These are phyloP conservation scores for Phenoliferia sp. DNA, from an alignment of 1,284 basidiomycete species.

Conservation along the genomic window DNA sequence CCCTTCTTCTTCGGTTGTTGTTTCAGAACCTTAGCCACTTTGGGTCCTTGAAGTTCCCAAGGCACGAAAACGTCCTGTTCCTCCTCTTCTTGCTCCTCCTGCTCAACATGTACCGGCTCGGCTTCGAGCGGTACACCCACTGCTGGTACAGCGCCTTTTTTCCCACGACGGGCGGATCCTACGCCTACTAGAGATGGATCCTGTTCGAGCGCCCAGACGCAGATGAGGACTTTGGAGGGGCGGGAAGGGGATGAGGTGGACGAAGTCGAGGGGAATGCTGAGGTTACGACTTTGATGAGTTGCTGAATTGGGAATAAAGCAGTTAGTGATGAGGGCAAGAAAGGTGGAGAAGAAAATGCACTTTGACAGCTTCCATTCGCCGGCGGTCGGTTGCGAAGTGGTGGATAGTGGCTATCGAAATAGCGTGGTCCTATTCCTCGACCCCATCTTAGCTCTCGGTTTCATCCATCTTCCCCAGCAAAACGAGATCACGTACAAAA, in stretches of 20 bases:
- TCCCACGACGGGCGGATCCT: constrained; percentile 23
- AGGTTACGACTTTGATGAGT: constrained; percentile 27
- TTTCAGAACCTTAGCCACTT: constrained; percentile 44
- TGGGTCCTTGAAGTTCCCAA: constrained; percentile 52
- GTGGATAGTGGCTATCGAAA: constrained; percentile 92
- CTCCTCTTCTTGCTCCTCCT: constrained; percentile 44
- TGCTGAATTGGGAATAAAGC: constrained; percentile 7
- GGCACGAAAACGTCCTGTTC: constrained; percentile 65
- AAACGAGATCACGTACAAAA: constrained; percentile 60
- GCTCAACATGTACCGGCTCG: neutral
- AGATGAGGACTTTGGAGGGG: constrained; percentile 72
- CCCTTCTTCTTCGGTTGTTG: constrained; percentile 23
- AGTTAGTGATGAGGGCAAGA: neutral
- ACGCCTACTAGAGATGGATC: constrained; percentile 46
- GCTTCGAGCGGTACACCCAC: neutral
- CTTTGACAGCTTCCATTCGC: constrained; percentile 66
- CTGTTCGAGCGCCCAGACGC: constrained; percentile 98
- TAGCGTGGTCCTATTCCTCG: constrained; percentile 71
- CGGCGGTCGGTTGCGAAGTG: constrained; percentile 76
- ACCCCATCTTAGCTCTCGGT: neutral
- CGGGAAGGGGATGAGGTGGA: constrained; percentile 44
- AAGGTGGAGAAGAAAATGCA: constrained; percentile 41
- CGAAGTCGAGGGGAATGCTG: constrained; percentile 2
- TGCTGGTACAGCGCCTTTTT: constrained; percentile 22
- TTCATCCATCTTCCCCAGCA: neutral